Base-by-base conservation (phyloP, 139 green algal genomes). In the Coccomyxa sp. region DNA sequence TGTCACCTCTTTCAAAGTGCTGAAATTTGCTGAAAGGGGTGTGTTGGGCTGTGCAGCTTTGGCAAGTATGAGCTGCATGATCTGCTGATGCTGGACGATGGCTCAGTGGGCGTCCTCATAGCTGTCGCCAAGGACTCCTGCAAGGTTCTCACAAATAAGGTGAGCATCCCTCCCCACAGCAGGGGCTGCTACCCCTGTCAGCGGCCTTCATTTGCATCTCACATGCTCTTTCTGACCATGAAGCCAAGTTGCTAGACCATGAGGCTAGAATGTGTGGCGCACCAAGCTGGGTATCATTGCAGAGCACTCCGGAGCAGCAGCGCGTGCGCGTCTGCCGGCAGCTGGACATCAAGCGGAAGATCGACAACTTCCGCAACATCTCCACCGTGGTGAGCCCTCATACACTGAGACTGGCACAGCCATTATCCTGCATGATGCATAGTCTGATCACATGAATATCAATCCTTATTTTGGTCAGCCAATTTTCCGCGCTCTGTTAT, bases 61-160 rank as follows among this genome's bases (percentile, higher is more conserved):
- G 95, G 94, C 9, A 83, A 91, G 36, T 98, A 97, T 81, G 86
- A 97, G 81, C 84, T 98, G 74, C 94, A 98, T 83, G 95, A 99
- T 82, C 86, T 99, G 54, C 93, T 98, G 73, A 84, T 91, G 81
- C 82, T 99, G 68, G 90, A 97, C 77, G 79, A 81, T 39, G 70
- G 82, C 27, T 91, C 86, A 8, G 87, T 89, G 2, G 86, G 86
- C 29, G 84, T 98, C 64, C 89, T 98, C 31, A 84, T 97, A 22
- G 79, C 82, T n/a, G 88, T 97, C 22, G 90, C 95, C 74, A 85
- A 85, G 31, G 93, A 95, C 29, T 81, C 86, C 55, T 91, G 84
- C 78, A 74, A 80, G 8, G 85, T 92, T 36, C 84, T 92, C 35
- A 92, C 86, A 33, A 92, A 90, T 39, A 75, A 85, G 68, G 80